Conservation (phyloP, 2,329 filamentous ascomycete genomes). For the Hymenoscyphus infarciens region DNA sequence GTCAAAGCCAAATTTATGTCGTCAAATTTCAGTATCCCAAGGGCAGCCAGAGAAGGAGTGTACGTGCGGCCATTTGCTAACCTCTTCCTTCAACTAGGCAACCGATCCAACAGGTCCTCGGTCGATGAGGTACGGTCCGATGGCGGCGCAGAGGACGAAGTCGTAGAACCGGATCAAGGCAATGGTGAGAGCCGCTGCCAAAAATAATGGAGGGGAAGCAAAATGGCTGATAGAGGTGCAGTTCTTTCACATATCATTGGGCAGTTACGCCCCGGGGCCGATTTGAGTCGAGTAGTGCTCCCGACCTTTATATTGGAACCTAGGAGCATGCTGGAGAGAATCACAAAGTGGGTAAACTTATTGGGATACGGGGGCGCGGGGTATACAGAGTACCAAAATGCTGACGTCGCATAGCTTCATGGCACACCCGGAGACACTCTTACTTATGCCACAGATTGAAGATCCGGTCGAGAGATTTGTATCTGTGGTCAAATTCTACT, state of each 20-base stretch:
- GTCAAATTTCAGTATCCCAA: neutral
- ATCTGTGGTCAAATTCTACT: constrained; percentile 94
- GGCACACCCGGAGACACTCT: constrained; percentile 94
- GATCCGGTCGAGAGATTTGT: constrained; percentile 89
- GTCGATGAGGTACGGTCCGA: constrained; percentile 34
- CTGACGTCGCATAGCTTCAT: constrained; percentile 70
- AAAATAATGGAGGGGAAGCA: neutral
- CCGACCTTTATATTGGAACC: constrained; percentile 98
- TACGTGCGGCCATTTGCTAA: neutral
- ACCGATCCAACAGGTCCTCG: constrained; percentile 39
- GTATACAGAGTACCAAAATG: constrained; percentile 6
- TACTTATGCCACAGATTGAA: constrained; percentile 81
- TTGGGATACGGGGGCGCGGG: neutral
- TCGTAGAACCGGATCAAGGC: constrained; percentile 89
- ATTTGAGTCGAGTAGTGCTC: constrained; percentile 88
- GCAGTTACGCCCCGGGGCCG: constrained; percentile 90
- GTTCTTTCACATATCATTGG: constrained; percentile 97
- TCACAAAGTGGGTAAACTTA: constrained; percentile 75
- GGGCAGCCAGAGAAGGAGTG: neutral
- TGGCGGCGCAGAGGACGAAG: constrained; percentile 63
- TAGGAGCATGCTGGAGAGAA: constrained; percentile 95
- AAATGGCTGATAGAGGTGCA: constrained; percentile 39
- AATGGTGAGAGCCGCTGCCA: constrained; percentile 62
- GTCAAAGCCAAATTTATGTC: constrained; percentile 20
- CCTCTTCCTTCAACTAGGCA: constrained; percentile 35